Base-by-base conservation (phyloP, 1,284 basidiomycete genomes). In the Afroboletus lepidellus region DNA sequence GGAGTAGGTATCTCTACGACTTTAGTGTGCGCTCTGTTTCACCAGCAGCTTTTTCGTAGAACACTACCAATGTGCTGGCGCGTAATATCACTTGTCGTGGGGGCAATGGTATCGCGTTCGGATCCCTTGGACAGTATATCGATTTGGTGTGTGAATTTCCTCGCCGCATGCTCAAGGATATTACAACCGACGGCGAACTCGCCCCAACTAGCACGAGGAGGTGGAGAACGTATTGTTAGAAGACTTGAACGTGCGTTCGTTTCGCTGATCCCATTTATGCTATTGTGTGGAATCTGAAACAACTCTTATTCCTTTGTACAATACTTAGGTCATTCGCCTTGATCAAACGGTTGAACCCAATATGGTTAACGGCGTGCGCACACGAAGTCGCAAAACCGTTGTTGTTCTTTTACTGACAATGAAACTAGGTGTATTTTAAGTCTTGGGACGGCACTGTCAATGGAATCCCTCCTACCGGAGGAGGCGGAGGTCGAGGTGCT, bases 371-470 rank as follows among this genome's bases (percentile, higher is more conserved):
- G 15, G 38, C 13, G 37, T 24, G 37, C 12, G 12, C 24, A 24
- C 21, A 5, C 8, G 2, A 9, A n/a, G n/a, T n/a, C 9, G 29
- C 13, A 6, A 3, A 30, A 5, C 29, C 9, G 12, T 41, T 18
- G 4, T 41, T 18, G 3, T 27, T 27, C 3, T 41, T 5, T 32
- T 32, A 4, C 7, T 20, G 16, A 23, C 6, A 21, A 32, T 21
- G 27, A 8, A 32, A 43, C 8, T 32, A 83, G 75, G 74, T 84
- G 8, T 85, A 85, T 65, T 79, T 85, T 70, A 86, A 86, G 67
- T 77, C 79, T 0, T 86, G 82, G 81, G 77, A 78, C 74, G 81
- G 81, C 76, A 77, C 74, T 15, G 72, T 77, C 7, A 75, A 79
- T 54, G 83, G 83, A 3, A 46, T 23, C 15, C 33, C 24, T 46